Evolutionary conservation across 2,329 filamentous ascomycete genomes (phyloP), one percentile per base, ranked within the genome.

Genomic region (Colletotrichum sp.): DNA sequence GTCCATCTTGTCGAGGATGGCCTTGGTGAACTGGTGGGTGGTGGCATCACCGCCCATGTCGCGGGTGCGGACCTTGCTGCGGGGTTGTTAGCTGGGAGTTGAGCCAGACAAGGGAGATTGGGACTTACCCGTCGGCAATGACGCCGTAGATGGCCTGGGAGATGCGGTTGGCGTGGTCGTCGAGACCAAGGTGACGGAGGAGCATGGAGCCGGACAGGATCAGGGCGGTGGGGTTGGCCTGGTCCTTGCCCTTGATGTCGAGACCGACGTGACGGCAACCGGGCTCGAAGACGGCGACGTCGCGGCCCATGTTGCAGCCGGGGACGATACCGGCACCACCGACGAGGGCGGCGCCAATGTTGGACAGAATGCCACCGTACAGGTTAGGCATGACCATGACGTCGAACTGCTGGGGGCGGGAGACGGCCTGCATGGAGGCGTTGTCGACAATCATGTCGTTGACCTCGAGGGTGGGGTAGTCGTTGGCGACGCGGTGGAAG

Each of bases 371-470:
- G 85, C 96, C 96, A 87, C 96, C 96, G 92, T 98, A 98, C 84
- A 98, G 89, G 91, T 99, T 99, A 83, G 97, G 97, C 96, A 98
- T 98, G 86, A 99, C 97, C 94, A 99, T 95, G 82, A 99, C 97
- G 86, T 99, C 97, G 85, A 99, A 99, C 88, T 99, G 97, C 89
- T 98, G 97, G 77, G 97, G 97, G 80, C 92, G 92, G 80, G 95
- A 96, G 81, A 99, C 97, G 85, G 96, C 97, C 90, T 99, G 97
- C 97, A 99, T 99, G 83, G 95, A 98, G 83, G 97, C 97, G 88
- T 99, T 99, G 90, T 99, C 97, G 87, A 99, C 97, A 86, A 99
- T 99, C 96, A 99, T 98, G 89, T 99, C 97, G 90, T 97, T 97
- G 84, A 94, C 94, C 90, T 98, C 95, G 81, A 99, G 91, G 78